phyloP scores from a whole-genome alignment of 2,329 filamentous ascomycete genomes.

The Penicillium sp. region DNA sequence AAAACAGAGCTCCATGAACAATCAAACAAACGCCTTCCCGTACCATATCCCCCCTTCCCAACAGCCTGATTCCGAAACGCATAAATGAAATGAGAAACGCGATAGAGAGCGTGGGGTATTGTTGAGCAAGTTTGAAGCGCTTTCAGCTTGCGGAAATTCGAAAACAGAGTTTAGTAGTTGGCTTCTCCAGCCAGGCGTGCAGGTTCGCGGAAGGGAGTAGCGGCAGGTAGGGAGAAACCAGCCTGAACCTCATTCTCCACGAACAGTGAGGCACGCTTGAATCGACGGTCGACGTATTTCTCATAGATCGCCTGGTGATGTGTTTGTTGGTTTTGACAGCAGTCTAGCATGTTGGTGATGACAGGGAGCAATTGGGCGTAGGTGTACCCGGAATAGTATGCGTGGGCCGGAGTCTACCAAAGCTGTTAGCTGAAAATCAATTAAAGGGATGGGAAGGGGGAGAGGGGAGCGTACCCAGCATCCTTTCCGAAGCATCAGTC shows the following conservation, averaged over 20 bases:
- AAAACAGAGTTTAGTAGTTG: conserved; percentile 15
- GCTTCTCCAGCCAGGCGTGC: conserved; percentile 17
- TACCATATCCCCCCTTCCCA: conserved; percentile 17
- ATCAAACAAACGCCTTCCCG: conserved; percentile 12
- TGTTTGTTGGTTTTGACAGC: conserved; percentile 75
- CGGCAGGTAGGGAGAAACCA: conserved; percentile 55
- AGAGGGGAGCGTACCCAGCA: conserved; percentile 72
- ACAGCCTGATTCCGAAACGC: conserved; percentile 13
- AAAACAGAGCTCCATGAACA: not conserved
- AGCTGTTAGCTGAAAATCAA: conserved; percentile 18
- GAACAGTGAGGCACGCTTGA: conserved; percentile 78
- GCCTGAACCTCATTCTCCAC: conserved; percentile 72
- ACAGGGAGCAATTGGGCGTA: conserved; percentile 78
- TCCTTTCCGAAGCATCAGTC: conserved; percentile 85
- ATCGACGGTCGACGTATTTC: conserved; percentile 86
- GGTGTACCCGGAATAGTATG: conserved; percentile 93
- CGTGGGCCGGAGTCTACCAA: conserved; percentile 73
- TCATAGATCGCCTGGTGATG: conserved; percentile 88
- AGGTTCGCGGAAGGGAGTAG: conserved; percentile 12
- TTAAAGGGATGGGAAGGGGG: not conserved
- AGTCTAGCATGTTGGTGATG: conserved; percentile 77
- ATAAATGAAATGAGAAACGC: conserved; percentile 14
- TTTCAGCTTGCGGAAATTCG: conserved; percentile 5
- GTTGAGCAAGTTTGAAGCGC: not conserved
- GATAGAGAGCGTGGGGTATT: conserved; percentile 12